Conservation (phyloP, 352 stramenopile genomes). For the Globisporangium heterothallicum region DNA sequence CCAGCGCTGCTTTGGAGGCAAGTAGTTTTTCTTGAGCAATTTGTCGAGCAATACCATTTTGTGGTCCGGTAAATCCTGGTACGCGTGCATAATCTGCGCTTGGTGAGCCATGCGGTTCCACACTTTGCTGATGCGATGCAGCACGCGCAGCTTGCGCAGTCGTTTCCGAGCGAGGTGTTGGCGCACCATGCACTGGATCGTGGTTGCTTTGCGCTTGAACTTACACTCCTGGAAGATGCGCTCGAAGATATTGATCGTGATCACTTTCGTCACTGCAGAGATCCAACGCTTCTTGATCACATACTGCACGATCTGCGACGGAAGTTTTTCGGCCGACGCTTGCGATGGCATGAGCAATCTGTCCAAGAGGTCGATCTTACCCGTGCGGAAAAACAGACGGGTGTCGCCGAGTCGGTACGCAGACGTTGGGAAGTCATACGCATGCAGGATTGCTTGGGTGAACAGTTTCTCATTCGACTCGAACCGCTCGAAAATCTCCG, state of each 20-base stretch:
- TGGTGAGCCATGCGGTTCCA: conserved; percentile 65
- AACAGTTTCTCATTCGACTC: conserved; percentile 85
- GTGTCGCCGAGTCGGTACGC: conserved; percentile 79
- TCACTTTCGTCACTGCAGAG: conserved; percentile 51
- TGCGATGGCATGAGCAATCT: conserved; percentile 57
- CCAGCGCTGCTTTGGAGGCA: conserved; percentile 63
- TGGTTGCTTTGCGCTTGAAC: conserved; percentile 61
- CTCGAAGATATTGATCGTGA: conserved; percentile 70
- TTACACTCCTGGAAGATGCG: conserved; percentile 65
- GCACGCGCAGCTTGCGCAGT: conserved; percentile 48
- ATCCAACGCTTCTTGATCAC: conserved; percentile 81
- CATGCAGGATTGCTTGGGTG: conserved; percentile 76
- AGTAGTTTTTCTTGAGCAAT: conserved; percentile 57
- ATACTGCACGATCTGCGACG: conserved; percentile 47
- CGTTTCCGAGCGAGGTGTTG: conserved; percentile 71
- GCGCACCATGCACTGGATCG: conserved; percentile 76
- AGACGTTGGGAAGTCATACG: conserved; percentile 66
- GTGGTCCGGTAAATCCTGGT: conserved; percentile 72
- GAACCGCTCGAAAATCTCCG: conserved; percentile 63
- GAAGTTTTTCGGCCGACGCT: conserved; percentile 21
- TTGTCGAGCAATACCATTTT: conserved; percentile 82
- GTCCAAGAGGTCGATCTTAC: conserved; percentile 82
- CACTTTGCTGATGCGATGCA: conserved; percentile 52
- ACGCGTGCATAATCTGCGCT: conserved; percentile 69
- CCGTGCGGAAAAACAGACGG: conserved; percentile 80